Evolutionary conservation across 2,329 filamentous ascomycete species (phyloP).

Genomic region (Ploettnerulaceae sp.): DNA sequence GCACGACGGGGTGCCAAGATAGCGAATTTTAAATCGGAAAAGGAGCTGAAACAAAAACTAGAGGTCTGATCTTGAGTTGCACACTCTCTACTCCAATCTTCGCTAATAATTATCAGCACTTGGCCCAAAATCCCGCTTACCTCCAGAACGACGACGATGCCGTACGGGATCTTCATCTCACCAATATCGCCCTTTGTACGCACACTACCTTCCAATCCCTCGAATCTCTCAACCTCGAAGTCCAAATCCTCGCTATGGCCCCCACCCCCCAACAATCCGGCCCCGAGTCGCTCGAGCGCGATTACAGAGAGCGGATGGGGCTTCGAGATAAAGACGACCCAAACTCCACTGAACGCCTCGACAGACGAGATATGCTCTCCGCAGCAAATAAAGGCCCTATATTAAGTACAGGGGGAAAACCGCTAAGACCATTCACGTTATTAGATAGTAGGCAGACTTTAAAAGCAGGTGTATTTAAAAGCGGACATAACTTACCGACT

Average conservation of each 20-base stretch:
- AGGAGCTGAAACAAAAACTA: conserved; percentile 77
- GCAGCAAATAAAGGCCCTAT: conserved; percentile 61
- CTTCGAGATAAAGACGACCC: conserved; percentile 46
- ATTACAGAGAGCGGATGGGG: conserved; percentile 43
- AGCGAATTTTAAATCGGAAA: conserved; percentile 76
- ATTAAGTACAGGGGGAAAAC: conserved; percentile 73
- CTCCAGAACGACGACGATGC: conserved; percentile 76
- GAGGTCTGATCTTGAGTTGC: conserved; percentile 55
- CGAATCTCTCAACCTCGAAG: conserved; percentile 81
- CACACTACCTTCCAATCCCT: conserved; percentile 81
- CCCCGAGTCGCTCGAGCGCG: conserved; percentile 41
- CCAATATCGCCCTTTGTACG: conserved; percentile 66
- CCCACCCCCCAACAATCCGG: conserved; percentile 47
- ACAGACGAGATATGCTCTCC: conserved; percentile 52
- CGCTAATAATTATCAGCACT: conserved; percentile 42
- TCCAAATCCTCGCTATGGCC: conserved; percentile 74
- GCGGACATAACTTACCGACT: conserved; percentile 89
- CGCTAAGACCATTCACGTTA: conserved; percentile 85
- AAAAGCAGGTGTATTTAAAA: conserved; percentile 75
- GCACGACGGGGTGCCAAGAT: conserved; percentile 80
- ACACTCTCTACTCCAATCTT: conserved; percentile 9
- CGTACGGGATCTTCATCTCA: conserved; percentile 72
- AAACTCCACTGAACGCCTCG: conserved; percentile 61
- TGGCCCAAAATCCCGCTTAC: conserved; percentile 53
- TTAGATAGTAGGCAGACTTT: conserved; percentile 72